Evolutionary conservation across 768 basidiomycete genomes (phyloP), one percentile per base, ranked within the genome.

Genomic region (Hebeloma cylindrosporum): DNA sequence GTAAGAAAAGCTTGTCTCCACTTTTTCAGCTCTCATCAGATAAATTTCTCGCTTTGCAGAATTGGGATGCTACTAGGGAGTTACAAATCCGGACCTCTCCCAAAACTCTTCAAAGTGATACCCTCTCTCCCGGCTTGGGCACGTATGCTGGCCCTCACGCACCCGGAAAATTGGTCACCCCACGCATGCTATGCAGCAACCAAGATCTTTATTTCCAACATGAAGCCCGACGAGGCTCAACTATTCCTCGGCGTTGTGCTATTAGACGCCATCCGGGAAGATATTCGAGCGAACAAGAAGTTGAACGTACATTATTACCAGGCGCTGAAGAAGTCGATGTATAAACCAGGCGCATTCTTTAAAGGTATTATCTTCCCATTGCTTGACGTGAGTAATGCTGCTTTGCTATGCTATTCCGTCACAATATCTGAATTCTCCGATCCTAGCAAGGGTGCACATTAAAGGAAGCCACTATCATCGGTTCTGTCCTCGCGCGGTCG

Each of bases 291-390:
- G 48, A 83, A 92, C 61, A 86, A 90, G 53, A 96, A 93, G 59
- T 72, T 99, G 47, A 87, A 91, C 60, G 87, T 91, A 11, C 96
- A 99, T 48, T 87, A 93, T 50, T 99, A 93, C 57, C 89, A 94
- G 63, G 83, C 85, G n/a, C 62, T 99, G 54, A 93, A 92, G 65
- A 83, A 91, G 55, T 80, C 91, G 4, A 67, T 98, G 47, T 98
- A 95, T 66, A 99, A 98, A 65, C 96, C 96, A 2, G 88, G 88
- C 3, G 95, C 96, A 1, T 97, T 98, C 64, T 98, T 98, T 77
- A 98, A 99, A 63, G 96, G 95, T 3, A 84, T 99, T 45, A 75
- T 99, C 27, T 97, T 99, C 64, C 96, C 96, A 0, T 74, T 99
- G 63, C 77, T 96, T 48, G 92, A 95, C 61, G 94, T 93, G 58